Evolutionary conservation across 805 yeast genomes (phyloP), one percentile per base, ranked within the genome.

Genomic region (Candida cerambycidarum): DNA sequence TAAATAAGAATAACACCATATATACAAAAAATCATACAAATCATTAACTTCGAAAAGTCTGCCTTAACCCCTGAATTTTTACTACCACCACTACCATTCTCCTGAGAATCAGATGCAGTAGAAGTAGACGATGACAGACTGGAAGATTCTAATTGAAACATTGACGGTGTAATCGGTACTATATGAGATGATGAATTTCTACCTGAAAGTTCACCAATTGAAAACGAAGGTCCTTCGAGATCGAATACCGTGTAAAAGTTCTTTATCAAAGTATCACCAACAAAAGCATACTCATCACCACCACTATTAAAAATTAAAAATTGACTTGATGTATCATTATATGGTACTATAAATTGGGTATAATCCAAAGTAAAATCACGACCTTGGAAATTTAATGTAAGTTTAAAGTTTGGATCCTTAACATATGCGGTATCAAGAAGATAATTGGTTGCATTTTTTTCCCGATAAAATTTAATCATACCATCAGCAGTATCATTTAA

Each of bases 211-310:
- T n/a, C 12, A 14, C 17, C 31, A 28, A 28, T n/a, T 28, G 31
- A 28, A n/a, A 28, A n/a, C 5, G 31, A 28, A 28, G 31, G 31
- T 4, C 17, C 13, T 16, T 39, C 38, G n/a, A 32, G 15, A 25
- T 73, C 0, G 87, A 82, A 59, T 85, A 89, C 78, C 84, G 79
- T 39, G 81, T 78, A 42, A 89, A 89, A 80, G 55, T 89, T 88
- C 19, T 93, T 92, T 11, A 71, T 67, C 19, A 88, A 90, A 25
- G 75, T 71, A 55, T 82, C 82, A 33, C 97, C 97, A 66, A 23
- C 17, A 13, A 21, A 31, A 5, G 23, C 8, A 8, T n/a, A n/a
- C n/a, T 3, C 7, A 18, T 17, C 23, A 16, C 16, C 32, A 15
- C 11, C 19, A 14, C 32, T 30, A 9, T 7, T 25, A 25, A 7